phyloP scores from a whole-genome alignment of 2,329 filamentous ascomycete species.

The Curvularia sp. region DNA sequence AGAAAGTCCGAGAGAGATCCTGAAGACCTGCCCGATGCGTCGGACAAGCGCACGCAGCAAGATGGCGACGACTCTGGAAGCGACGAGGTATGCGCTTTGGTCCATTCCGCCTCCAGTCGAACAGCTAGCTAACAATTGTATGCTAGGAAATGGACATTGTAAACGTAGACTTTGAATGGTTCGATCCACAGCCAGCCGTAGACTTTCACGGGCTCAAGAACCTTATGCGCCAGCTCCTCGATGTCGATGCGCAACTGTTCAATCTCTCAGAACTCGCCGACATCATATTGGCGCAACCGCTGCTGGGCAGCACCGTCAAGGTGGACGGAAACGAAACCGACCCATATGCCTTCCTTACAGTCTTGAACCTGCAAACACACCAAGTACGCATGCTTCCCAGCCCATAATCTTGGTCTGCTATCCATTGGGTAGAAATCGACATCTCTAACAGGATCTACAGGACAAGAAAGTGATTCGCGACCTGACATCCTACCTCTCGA shows the following conservation, averaged over 20 bases:
- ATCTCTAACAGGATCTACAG: slow-evolving; percentile 39
- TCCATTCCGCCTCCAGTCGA: slow-evolving; percentile 12
- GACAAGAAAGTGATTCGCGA: slow-evolving; percentile 75
- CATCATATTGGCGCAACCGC: slow-evolving; percentile 83
- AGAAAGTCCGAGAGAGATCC: slow-evolving; percentile 44
- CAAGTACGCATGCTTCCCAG: slow-evolving; percentile 49
- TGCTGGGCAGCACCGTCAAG: slow-evolving; percentile 93
- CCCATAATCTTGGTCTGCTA: neutral
- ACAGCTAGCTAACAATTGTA: slow-evolving; percentile 13
- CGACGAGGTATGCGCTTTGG: slow-evolving; percentile 43
- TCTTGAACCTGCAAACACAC: slow-evolving; percentile 82
- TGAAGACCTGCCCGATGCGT: slow-evolving; percentile 47
- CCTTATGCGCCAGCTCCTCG: slow-evolving; percentile 88
- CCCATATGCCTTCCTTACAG: slow-evolving; percentile 89
- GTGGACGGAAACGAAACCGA: slow-evolving; percentile 94
- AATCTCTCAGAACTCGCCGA: slow-evolving; percentile 87
- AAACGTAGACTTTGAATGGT: slow-evolving; percentile 98
- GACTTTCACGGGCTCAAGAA: slow-evolving; percentile 96
- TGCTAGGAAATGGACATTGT: slow-evolving; percentile 84
- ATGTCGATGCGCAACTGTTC: slow-evolving; percentile 83
- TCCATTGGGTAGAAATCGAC: neutral
- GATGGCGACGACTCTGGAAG: slow-evolving; percentile 48
- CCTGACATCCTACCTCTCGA: slow-evolving; percentile 72
- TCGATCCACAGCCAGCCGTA: slow-evolving; percentile 86
- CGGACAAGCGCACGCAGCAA: slow-evolving; percentile 38